These are phyloP conservation scores for Cordyceps pruinosa DNA, from an alignment of 2,329 filamentous ascomycete species.

Conservation along the genomic window DNA sequence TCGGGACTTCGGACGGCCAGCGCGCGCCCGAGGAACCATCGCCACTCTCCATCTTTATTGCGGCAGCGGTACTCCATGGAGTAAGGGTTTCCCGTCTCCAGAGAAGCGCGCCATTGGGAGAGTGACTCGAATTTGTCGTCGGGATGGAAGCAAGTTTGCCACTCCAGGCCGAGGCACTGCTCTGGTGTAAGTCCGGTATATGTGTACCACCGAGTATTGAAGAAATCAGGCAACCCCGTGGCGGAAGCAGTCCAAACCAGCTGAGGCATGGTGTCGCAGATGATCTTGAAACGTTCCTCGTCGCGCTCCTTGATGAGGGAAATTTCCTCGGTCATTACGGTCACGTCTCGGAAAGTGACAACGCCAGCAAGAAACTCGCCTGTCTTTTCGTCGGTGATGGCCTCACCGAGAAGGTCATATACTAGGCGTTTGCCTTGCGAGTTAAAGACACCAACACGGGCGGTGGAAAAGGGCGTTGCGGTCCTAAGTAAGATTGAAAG, in stretches of 20 bases:
- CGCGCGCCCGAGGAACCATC: slow-evolving; percentile 73
- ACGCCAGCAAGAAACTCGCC: slow-evolving; percentile 69
- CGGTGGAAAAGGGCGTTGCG: slow-evolving; percentile 50
- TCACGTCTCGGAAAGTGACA: slow-evolving; percentile 66
- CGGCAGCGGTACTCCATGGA: slow-evolving; percentile 64
- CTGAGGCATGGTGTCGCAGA: slow-evolving; percentile 67
- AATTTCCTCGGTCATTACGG: slow-evolving; percentile 61
- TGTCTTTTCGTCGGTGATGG: slow-evolving; percentile 57
- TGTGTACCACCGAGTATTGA: slow-evolving; percentile 70
- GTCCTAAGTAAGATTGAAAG: slow-evolving; percentile 58
- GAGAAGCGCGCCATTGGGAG: slow-evolving; percentile 53
- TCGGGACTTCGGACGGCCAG: slow-evolving; percentile 59
- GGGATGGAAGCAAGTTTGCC: slow-evolving; percentile 59
- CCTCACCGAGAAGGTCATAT: slow-evolving; percentile 61
- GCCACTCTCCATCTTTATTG: slow-evolving; percentile 61
- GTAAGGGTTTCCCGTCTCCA: slow-evolving; percentile 63
- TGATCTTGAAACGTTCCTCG: slow-evolving; percentile 66
- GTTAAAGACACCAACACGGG: slow-evolving; percentile 58
- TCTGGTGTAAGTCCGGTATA: slow-evolving; percentile 63
- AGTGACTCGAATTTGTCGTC: slow-evolving; percentile 57
- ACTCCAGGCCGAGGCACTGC: slow-evolving; percentile 55
- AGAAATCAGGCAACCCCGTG: slow-evolving; percentile 64
- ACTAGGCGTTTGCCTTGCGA: slow-evolving; percentile 44
- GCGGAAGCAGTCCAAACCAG: slow-evolving; percentile 68
- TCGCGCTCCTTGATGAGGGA: slow-evolving; percentile 62